Percentiles rank a stretch among this genome's conserved stretches.
Conservation (phyloP, 208 protist species). For the Crithidia bombi region DNA sequence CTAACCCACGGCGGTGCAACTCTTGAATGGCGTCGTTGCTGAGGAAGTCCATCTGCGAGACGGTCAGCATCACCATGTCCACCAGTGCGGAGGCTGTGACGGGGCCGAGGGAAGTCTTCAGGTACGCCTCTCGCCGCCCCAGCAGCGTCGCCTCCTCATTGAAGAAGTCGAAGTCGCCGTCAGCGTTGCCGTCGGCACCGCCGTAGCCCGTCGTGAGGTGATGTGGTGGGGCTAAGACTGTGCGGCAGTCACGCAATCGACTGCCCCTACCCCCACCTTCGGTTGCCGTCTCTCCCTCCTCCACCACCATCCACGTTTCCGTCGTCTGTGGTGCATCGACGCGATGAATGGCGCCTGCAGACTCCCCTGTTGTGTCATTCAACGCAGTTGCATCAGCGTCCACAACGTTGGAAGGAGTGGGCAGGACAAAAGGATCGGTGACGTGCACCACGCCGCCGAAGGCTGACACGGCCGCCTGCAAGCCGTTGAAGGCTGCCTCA, state of each 20-base stretch:
- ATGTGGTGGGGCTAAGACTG: conserved; percentile 27
- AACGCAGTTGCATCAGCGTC: neutral
- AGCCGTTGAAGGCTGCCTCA: conserved; percentile 22
- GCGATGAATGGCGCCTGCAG: too few species aligned
- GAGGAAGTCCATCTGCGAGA: conserved; percentile 49
- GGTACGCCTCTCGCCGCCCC: conserved; percentile 34
- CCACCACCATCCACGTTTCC: neutral
- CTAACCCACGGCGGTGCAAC: conserved; percentile 56
- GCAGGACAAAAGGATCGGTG: neutral
- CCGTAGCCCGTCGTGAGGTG: conserved; percentile 14
- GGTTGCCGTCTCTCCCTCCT: neutral
- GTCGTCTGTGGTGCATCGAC: too few species aligned
- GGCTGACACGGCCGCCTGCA: conserved; percentile 39
- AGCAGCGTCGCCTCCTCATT: conserved; percentile 36
- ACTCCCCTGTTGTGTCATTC: neutral
- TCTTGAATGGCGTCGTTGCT: conserved; percentile 49
- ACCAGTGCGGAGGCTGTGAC: conserved; percentile 52
- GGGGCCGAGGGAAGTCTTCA: conserved; percentile 59
- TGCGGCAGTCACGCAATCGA: conserved; percentile 15
- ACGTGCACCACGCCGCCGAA: conserved; percentile 43
- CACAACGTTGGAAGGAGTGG: neutral
- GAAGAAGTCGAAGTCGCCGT: conserved; percentile 27
- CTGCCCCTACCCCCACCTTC: neutral
- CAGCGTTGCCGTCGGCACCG: conserved; percentile 6
- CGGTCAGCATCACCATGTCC: conserved; percentile 78